phyloP scores from a whole-genome alignment of 169 alveolate genomes.

The Eimeria praecox region DNA sequence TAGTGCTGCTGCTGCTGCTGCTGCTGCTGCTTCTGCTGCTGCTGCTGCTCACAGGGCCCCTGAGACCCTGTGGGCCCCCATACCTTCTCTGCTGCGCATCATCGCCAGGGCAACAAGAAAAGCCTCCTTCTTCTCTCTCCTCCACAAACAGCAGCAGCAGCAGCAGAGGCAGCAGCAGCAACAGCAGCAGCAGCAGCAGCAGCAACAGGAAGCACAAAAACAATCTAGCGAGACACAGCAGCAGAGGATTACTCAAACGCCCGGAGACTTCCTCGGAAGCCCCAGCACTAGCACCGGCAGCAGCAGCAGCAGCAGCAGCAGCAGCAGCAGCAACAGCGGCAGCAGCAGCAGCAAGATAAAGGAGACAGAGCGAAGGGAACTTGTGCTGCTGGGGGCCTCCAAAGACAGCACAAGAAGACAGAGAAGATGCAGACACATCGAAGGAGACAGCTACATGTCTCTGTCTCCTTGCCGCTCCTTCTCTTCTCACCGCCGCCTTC shows the following conservation, averaged over 20 bases:
- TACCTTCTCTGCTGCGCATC: constrained; percentile 20
- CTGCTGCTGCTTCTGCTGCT: neutral
- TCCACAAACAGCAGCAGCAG: neutral
- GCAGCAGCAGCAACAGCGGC: constrained; percentile 12
- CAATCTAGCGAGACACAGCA: neutral
- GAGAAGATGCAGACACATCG: neutral
- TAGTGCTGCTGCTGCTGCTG: neutral
- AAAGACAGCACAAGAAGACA: neutral
- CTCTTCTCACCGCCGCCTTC: neutral
- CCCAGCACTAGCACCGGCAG: neutral
- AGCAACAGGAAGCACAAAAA: constrained; percentile 9
- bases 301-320: constrained; percentile 9
- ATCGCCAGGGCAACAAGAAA: constrained; percentile 9
- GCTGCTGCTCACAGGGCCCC: neutral
- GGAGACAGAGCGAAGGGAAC: neutral
- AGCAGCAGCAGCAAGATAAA: constrained; percentile 28
- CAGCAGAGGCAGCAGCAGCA: neutral
- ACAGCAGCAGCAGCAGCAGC: constrained; percentile 6
- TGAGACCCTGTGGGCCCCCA: neutral
- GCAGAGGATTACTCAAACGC: neutral
- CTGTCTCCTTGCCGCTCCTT: neutral
- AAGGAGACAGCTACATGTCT: neutral
- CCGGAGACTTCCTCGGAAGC: constrained; percentile 19
- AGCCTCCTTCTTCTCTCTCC: neutral
- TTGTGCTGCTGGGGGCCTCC: neutral